These are phyloP conservation scores for Crucihimalaya himalaica DNA, from an alignment of 345 rosid species.

Conservation along the genomic window DNA sequence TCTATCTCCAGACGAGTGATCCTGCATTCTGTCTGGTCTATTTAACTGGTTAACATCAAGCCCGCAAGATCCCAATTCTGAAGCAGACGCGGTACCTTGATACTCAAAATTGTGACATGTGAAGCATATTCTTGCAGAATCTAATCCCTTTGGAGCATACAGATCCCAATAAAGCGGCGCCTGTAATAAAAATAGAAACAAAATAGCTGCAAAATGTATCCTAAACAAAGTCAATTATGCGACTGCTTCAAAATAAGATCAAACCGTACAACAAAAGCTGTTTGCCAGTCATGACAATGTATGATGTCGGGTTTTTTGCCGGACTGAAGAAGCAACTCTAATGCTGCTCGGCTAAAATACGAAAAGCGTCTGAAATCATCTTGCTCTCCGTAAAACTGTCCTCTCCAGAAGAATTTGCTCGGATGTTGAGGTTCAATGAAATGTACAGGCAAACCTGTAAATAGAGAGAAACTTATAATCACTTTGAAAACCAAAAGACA, in stretches of 20 bases:
- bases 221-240: conserved; percentile 21
- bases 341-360: conserved; percentile 92
- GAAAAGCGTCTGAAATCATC: conserved; percentile 97
- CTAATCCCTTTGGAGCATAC: conserved; percentile 86
- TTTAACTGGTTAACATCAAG: conserved; percentile 82
- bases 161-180: conserved; percentile 97
- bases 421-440: conserved; percentile 98
- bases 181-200: conserved; percentile 35
- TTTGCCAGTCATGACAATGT: conserved; percentile 99
- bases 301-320: conserved; percentile 96
- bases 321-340: conserved; percentile 85
- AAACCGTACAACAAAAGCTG: conserved; percentile 87
- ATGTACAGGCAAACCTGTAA: conserved; percentile 91
- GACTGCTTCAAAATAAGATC: conserved; percentile 1
- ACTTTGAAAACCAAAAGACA: conserved; percentile 32
- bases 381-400: conserved; percentile 84
- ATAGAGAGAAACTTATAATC: conserved; percentile 35
- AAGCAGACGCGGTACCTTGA: conserved; percentile 89
- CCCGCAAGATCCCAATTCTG: conserved; percentile 88
- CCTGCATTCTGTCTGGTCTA: conserved; percentile 98
- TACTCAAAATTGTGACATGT: conserved; percentile 99
- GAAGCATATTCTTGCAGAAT: conserved; percentile 95
- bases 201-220: conserved; percentile 4
- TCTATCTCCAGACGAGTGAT: conserved; percentile 71
- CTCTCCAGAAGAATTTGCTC: conserved; percentile 93